These are phyloP conservation scores for Mycena galericulata DNA, from an alignment of 768 basidiomycete species.

Conservation along the genomic window DNA sequence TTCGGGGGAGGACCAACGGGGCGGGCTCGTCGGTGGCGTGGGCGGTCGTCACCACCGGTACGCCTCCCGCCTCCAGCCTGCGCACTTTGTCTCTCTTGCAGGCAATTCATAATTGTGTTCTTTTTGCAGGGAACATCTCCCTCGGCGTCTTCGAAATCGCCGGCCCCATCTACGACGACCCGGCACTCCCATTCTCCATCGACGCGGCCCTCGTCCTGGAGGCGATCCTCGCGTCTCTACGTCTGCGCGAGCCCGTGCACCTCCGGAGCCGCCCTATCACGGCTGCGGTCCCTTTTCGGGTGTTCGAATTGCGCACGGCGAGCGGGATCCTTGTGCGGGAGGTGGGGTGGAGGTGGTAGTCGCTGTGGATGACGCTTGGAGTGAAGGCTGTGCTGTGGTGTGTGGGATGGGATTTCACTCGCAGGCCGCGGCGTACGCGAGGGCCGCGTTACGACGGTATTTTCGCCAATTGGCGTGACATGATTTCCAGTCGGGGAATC, in stretches of 20 bases:
- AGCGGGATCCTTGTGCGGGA: neutral
- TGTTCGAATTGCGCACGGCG: slow-evolving; percentile 18
- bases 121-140: neutral
- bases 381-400: too few species aligned
- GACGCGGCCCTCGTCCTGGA: slow-evolving; percentile 25
- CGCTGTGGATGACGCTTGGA: too few species aligned
- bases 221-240: slow-evolving; percentile 19
- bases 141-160: slow-evolving; percentile 27
- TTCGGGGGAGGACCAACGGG: slow-evolving; percentile 16
- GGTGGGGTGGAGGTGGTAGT: neutral
- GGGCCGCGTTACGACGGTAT: too few species aligned
- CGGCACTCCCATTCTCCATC: slow-evolving; percentile 7
- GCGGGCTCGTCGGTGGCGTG: slow-evolving; percentile 20
- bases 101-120: neutral
- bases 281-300: neutral
- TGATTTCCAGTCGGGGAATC: too few species aligned
- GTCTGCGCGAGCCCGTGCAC: slow-evolving; percentile 5
- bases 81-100: neutral
- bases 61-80: neutral
- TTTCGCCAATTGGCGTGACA: too few species aligned
- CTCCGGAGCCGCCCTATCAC: slow-evolving; percentile 5
- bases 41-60: slow-evolving; percentile 5
- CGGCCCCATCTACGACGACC: slow-evolving; percentile 8
- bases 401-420: too few species aligned
- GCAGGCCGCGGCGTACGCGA: too few species aligned